Conservation (phyloP, 306 rosid species). For the Gillenia trifoliata region DNA sequence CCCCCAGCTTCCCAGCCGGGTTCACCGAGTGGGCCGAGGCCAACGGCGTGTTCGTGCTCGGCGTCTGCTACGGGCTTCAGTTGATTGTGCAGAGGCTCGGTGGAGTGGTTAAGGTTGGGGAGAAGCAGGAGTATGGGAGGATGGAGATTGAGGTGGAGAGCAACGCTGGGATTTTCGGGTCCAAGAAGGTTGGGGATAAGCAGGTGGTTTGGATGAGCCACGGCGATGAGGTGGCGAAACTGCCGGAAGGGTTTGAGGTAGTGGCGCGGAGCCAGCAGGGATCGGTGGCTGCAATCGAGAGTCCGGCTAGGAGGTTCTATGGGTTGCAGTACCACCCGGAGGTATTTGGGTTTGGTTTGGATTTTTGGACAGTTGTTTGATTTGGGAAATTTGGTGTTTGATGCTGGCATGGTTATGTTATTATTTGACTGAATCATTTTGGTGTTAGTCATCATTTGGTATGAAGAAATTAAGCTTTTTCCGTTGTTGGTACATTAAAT, state of each 20-base stretch:
- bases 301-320: conserved; percentile 47
- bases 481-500: background rate
- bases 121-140: conserved; percentile 83
- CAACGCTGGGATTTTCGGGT: conserved; percentile 39
- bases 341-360: conserved; percentile 34
- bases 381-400: background rate
- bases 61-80: conserved; percentile 92
- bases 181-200: conserved; percentile 38
- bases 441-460: background rate
- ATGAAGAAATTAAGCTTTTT: background rate
- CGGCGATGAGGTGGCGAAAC: conserved; percentile 67
- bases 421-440: background rate
- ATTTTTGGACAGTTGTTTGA: background rate
- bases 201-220: conserved; percentile 97
- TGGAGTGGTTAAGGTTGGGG: conserved; percentile 67
- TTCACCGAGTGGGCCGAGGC: conserved; percentile 74
- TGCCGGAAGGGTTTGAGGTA: conserved; percentile 66
- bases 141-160: conserved; percentile 69
- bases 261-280: conserved; percentile 86
- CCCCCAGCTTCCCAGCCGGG: conserved; percentile 71
- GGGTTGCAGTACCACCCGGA: conserved; percentile 97
- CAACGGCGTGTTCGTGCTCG: conserved; percentile 58
- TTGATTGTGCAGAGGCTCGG: conserved; percentile 80
- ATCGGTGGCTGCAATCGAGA: conserved; percentile 61
- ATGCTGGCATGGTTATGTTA: background rate